Evolutionary conservation across 1,284 basidiomycete genomes (phyloP).

Genomic region (Testicularia cyperi): DNA sequence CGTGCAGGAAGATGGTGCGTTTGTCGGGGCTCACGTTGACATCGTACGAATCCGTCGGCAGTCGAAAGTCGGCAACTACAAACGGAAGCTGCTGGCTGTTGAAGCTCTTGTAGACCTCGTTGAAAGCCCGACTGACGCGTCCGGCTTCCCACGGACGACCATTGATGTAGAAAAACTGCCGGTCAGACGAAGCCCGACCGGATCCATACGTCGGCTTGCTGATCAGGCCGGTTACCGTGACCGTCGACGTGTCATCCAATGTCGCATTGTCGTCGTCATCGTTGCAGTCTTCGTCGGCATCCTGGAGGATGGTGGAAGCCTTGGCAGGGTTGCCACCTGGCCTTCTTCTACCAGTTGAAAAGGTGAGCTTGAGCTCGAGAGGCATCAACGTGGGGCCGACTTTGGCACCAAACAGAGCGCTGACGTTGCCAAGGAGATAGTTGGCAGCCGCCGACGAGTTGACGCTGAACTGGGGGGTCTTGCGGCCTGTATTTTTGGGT

Average conservation of each 20-base stretch:
- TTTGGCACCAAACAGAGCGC: constrained; percentile 82
- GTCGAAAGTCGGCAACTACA: constrained; percentile 76
- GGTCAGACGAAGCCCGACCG: constrained; percentile 69
- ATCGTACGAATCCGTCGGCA: constrained; percentile 82
- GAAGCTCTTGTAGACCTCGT: constrained; percentile 55
- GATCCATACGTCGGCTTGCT: constrained; percentile 74
- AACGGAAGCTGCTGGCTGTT: constrained; percentile 66
- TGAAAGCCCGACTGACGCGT: constrained; percentile 43
- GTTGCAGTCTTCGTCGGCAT: not conserved
- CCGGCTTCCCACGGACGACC: constrained; percentile 78
- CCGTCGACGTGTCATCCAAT: constrained; percentile 38
- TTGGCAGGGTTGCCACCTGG: no score
- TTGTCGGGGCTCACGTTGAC: constrained; percentile 98
- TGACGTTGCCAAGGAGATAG: constrained; percentile 68
- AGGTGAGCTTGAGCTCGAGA: constrained; percentile 65
- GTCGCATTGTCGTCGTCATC: not conserved
- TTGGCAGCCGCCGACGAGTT: constrained; percentile 66
- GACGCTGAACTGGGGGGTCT: constrained; percentile 73
- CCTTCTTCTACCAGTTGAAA: no score
- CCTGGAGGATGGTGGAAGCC: not conserved
- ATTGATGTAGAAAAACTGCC: constrained; percentile 94
- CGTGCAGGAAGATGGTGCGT: constrained; percentile 86
- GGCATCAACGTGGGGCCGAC: constrained; percentile 74
- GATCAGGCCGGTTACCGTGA: constrained; percentile 73
- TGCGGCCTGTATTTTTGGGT: constrained; percentile 71